These are phyloP conservation scores for Yarrowia sp. DNA, from an alignment of 805 yeast species.

Conservation along the genomic window DNA sequence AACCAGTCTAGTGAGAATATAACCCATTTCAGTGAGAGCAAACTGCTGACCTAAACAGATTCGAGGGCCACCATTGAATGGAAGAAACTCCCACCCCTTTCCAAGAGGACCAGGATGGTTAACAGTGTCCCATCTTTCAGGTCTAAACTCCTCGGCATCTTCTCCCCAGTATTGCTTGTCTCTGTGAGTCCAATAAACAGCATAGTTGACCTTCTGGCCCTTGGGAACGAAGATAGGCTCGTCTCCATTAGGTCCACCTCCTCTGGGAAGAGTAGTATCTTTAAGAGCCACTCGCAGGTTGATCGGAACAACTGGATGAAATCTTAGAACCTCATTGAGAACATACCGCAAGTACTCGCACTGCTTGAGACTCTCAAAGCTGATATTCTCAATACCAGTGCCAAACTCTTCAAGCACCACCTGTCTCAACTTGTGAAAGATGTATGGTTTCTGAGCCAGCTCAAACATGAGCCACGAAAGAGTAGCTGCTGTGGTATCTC, in stretches of 20 bases:
- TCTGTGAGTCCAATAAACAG: constrained; percentile 46
- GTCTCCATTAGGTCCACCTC: constrained; percentile 46
- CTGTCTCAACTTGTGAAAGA: constrained; percentile 39
- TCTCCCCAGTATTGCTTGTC: constrained; percentile 42
- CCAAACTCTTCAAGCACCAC: constrained; percentile 42
- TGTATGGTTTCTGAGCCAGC: constrained; percentile 42
- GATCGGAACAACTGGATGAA: constrained; percentile 51
- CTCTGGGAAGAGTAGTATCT: constrained; percentile 49
- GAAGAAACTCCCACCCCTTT: constrained; percentile 44
- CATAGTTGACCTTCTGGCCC: constrained; percentile 44
- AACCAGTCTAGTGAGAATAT: constrained; percentile 42
- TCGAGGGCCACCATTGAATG: constrained; percentile 38
- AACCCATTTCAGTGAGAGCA: constrained; percentile 52
- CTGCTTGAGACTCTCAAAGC: constrained; percentile 49
- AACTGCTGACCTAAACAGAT: constrained; percentile 56
- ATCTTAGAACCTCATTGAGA: constrained; percentile 47
- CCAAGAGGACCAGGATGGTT: constrained; percentile 29
- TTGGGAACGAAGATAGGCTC: constrained; percentile 45
- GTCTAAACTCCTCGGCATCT: constrained; percentile 45
- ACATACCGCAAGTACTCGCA: constrained; percentile 47
- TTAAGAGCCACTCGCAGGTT: constrained; percentile 47
- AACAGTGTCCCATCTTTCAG: constrained; percentile 48
- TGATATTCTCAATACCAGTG: constrained; percentile 34
- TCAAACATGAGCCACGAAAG: constrained; percentile 46
- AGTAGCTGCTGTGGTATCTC: constrained; percentile 54